Conservation (phyloP, 192 early-diverging fungal genomes). For the Umbelopsis sp. region DNA sequence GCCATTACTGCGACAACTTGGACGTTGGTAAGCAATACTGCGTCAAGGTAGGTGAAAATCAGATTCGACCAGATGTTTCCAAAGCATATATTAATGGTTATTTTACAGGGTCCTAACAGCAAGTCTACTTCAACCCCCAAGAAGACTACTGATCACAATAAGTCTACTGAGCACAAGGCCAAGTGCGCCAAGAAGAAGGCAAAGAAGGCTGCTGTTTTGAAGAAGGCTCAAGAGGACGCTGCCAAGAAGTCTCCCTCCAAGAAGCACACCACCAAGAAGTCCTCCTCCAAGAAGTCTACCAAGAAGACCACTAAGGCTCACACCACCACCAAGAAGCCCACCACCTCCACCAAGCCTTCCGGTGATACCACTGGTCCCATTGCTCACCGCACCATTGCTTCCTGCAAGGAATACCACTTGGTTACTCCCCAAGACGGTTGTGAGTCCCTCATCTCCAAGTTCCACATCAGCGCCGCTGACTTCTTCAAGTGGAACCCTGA, state of each 20-base stretch:
- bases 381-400: conserved; percentile 27
- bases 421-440: conserved; percentile 20
- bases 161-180: neutral
- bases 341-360: neutral
- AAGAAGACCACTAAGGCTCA: conserved; percentile 25
- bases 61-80: neutral
- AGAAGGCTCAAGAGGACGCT: conserved; percentile 21
- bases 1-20: conserved; percentile 18
- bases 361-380: conserved; percentile 26
- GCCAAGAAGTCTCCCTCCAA: conserved; percentile 12
- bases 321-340: conserved; percentile 14
- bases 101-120: conserved; percentile 2
- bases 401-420: conserved; percentile 35
- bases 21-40: conserved; percentile 25
- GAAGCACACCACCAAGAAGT: neutral
- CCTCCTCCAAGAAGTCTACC: neutral
- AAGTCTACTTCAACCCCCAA: neutral
- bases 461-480: conserved; percentile 23
- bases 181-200: conserved; percentile 28
- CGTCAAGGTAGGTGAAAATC: conserved; percentile 1
- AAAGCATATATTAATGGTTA: neutral
- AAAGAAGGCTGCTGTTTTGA: neutral
- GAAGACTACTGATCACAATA: neutral
- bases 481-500: conserved; percentile 39
- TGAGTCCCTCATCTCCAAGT: conserved; percentile 8